Evolutionary conservation across 441 rosid genomes (phyloP).

Genomic region (Adansonia gregorii): DNA sequence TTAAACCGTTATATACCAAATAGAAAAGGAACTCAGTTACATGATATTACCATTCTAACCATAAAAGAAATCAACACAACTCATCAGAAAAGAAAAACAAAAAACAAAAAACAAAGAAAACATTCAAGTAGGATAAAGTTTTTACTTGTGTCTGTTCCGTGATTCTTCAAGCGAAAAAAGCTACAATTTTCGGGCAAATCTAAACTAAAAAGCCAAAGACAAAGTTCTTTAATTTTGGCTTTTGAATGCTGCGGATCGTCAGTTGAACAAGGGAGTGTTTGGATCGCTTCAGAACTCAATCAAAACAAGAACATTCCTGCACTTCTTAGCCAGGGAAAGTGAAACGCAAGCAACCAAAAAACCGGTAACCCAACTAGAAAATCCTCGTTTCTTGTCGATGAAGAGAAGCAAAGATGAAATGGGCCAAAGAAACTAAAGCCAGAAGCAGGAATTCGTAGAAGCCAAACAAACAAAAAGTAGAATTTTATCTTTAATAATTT

Average conservation of each 20-base stretch:
- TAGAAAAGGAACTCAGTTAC: not conserved
- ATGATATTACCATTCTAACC: not conserved
- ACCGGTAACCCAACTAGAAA: not conserved
- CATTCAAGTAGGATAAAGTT: not conserved
- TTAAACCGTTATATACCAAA: not conserved
- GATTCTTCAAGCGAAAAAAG: conserved; percentile 16
- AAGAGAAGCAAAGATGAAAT: not conserved
- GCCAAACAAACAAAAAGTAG: not conserved
- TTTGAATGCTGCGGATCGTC: conserved; percentile 30
- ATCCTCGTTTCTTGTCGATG: not conserved
- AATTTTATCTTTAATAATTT: not conserved
- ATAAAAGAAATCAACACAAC: not conserved
- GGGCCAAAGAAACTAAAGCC: conserved; percentile 15
- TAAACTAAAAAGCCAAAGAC: not conserved
- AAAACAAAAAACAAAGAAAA: not conserved
- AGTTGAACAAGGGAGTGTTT: conserved; percentile 32
- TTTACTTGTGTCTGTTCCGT: conserved; percentile 3
- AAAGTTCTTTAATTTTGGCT: not conserved
- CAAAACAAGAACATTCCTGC: conserved; percentile 34
- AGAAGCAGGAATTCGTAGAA: conserved; percentile 13
- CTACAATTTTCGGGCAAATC: not conserved
- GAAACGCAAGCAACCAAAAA: conserved; percentile 24
- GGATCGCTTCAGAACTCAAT: conserved; percentile 39
- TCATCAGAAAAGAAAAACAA: not conserved
- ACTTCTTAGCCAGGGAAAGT: conserved; percentile 33